phyloP scores from a whole-genome alignment of 1,284 basidiomycete species.

The Rhodotorula sp. region DNA sequence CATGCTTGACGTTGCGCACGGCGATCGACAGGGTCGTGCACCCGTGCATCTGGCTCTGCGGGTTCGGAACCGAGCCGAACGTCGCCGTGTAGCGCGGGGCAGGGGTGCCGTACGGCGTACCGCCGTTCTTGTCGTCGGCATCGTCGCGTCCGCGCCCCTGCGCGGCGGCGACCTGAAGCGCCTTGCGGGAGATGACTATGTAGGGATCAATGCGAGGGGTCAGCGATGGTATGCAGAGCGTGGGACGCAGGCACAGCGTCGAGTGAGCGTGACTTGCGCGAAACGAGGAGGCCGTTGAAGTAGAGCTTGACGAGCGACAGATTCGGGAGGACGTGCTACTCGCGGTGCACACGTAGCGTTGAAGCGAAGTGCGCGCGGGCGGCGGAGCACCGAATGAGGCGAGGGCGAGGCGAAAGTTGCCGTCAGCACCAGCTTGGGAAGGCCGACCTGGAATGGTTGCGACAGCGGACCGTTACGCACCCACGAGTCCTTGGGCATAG shows the following conservation, averaged over 20 bases:
- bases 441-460: neutral
- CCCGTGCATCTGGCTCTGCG: neutral
- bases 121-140: neutral
- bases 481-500: slow-evolving; percentile 3
- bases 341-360: neutral
- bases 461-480: neutral
- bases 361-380: neutral
- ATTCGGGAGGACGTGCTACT: slow-evolving; percentile 15
- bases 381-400: neutral
- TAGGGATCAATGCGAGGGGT: neutral
- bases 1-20: neutral
- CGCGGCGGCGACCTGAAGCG: neutral
- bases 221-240: neutral
- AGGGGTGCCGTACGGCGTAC: neutral
- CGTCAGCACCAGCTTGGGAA: neutral
- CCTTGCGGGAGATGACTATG: neutral
- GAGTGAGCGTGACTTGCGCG: neutral
- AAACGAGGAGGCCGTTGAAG: slow-evolving; percentile 19
- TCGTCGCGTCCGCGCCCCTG: too few species aligned
- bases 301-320: slow-evolving; percentile 22
- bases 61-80: neutral
- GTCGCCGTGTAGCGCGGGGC: neutral
- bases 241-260: neutral
- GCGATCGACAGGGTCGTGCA: neutral
- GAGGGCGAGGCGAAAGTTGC: neutral